Percentiles rank a stretch among this genome's conserved stretches.
These are phyloP conservation scores for Euphorbia lathyris DNA, from an alignment of 345 rosid genomes.

Conservation along the genomic window DNA sequence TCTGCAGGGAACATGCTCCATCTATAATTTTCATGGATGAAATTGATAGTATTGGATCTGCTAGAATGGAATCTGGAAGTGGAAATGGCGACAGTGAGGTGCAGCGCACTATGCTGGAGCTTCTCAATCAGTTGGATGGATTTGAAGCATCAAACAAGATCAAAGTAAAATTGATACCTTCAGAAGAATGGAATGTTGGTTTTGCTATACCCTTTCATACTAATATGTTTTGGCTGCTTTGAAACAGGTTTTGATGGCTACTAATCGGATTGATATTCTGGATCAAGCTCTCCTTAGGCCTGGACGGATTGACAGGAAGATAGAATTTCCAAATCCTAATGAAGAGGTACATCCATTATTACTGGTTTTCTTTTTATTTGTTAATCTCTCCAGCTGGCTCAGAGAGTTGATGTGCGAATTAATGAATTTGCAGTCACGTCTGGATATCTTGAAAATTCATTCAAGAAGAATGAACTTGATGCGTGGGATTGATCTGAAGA, in stretches of 20 bases:
- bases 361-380: background rate
- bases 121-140: slow-evolving; percentile 97
- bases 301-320: slow-evolving; percentile 95
- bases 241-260: slow-evolving; percentile 95
- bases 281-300: slow-evolving; percentile 99
- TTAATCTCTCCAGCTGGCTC: background rate
- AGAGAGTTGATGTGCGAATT: slow-evolving; percentile 1
- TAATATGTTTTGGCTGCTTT: slow-evolving; percentile 7
- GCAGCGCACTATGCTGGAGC: slow-evolving; percentile 98
- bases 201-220: background rate
- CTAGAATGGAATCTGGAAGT: slow-evolving; percentile 99
- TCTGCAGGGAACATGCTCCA: slow-evolving; percentile 88
- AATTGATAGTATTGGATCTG: slow-evolving; percentile 97
- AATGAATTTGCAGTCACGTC: slow-evolving; percentile 67
- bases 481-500: slow-evolving; percentile 97
- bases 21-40: slow-evolving; percentile 99
- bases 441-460: slow-evolving; percentile 92
- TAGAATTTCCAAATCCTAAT: slow-evolving; percentile 97
- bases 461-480: slow-evolving; percentile 95
- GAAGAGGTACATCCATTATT: slow-evolving; percentile 53
- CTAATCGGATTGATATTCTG: slow-evolving; percentile 92
- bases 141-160: slow-evolving; percentile 99
- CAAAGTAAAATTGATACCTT: slow-evolving; percentile 46
- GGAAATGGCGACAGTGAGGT: slow-evolving; percentile 99
- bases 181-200: background rate